A percentile compares a stretch with the other conserved stretches of the same genome.
Conservation (phyloP, 495 filamentous ascomycete genomes). For the Neurospora discreta region DNA sequence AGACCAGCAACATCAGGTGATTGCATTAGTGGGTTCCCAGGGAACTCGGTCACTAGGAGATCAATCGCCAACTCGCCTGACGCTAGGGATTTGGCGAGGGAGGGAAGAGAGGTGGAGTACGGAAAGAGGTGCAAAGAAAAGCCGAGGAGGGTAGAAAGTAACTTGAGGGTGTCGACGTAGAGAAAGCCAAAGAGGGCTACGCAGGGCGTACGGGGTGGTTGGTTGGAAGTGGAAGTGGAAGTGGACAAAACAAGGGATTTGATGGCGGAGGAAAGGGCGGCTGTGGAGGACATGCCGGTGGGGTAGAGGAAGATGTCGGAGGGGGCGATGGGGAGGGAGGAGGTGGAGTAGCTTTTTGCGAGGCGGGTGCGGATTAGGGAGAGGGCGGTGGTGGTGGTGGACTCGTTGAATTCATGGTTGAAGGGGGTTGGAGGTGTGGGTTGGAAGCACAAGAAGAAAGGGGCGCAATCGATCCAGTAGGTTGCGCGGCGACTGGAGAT, state of each 20-base stretch:
- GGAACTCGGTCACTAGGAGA: slow-evolving; percentile 17
- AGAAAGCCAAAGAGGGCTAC: slow-evolving; percentile 4
- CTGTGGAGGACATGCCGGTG: slow-evolving; percentile 14
- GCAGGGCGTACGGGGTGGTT: background rate
- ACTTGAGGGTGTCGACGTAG: slow-evolving; percentile 21
- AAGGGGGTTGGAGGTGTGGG: background rate
- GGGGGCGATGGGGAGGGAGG: background rate
- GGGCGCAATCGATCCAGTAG: slow-evolving; percentile 9
- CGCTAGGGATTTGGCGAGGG: background rate
- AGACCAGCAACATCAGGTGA: slow-evolving; percentile 7
- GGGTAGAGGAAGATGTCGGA: slow-evolving; percentile 14
- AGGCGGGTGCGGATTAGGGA: background rate
- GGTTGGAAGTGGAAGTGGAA: background rate
- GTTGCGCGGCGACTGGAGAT: slow-evolving; percentile 18
- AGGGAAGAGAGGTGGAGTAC: background rate
- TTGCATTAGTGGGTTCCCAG: slow-evolving; percentile 18
- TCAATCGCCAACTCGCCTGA: background rate
- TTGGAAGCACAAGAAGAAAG: background rate
- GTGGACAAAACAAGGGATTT: background rate
- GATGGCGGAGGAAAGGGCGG: slow-evolving; percentile 2
- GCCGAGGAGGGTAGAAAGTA: slow-evolving; percentile 3
- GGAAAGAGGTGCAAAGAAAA: background rate
- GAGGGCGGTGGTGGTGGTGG: background rate
- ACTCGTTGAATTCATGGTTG: background rate
- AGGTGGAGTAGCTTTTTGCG: background rate